A percentile compares a stretch with the other conserved stretches of the same genome.
phyloP scores from a whole-genome alignment of 495 filamentous ascomycete genomes.

The Cryomyces minteri region DNA sequence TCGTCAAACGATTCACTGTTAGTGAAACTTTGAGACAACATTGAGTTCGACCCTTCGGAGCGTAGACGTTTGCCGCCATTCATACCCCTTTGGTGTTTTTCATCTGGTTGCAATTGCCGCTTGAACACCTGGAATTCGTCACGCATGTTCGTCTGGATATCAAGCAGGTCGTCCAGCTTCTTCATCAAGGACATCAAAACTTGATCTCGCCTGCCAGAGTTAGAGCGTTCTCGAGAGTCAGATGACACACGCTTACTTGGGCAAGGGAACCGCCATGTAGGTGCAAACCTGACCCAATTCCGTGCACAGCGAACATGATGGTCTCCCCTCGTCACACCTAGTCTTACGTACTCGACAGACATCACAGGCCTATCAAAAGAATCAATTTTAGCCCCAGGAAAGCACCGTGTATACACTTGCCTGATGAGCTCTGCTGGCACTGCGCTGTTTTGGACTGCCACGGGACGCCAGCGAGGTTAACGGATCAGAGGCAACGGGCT shows the following conservation, averaged over 20 bases:
- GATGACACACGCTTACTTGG: too few relatives aligned
- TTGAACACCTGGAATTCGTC: conserved; percentile 11
- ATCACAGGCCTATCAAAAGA: conserved; percentile 37
- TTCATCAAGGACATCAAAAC: conserved; percentile 6
- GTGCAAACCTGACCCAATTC: conserved; percentile 38
- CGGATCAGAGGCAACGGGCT: too few relatives aligned
- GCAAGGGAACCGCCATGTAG: conserved; percentile 47
- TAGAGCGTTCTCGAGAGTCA: too few relatives aligned
- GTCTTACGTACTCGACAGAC: conserved; percentile 47
- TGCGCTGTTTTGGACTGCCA: too few relatives aligned
- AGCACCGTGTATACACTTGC: too few relatives aligned
- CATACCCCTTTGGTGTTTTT: too few relatives aligned
- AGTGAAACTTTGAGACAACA: too few relatives aligned
- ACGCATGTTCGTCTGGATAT: not conserved
- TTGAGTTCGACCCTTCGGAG: not conserved
- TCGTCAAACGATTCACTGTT: not conserved
- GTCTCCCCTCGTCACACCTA: conserved; percentile 42
- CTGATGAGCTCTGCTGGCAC: too few relatives aligned
- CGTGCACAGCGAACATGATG: conserved; percentile 23
- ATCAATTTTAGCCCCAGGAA: too few relatives aligned
- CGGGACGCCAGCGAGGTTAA: too few relatives aligned
- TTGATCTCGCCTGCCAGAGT: too few relatives aligned
- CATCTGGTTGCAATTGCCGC: not conserved
- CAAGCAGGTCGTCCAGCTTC: not conserved
- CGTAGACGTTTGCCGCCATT: not conserved